phyloP scores from a whole-genome alignment of 2,329 filamentous ascomycete species.

The Colletotrichum nymphaeae region DNA sequence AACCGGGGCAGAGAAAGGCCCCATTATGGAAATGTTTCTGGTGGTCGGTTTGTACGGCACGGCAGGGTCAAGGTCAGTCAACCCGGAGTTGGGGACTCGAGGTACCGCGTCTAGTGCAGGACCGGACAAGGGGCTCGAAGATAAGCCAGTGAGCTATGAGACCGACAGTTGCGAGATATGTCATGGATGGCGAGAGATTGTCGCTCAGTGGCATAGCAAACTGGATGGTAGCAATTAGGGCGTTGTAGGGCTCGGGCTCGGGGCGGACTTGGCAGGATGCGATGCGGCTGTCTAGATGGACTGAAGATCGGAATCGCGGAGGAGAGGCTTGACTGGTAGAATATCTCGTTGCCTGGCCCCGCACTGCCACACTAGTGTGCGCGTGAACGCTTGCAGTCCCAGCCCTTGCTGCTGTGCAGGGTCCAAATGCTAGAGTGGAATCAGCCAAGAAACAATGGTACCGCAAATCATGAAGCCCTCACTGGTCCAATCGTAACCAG shows the following conservation, averaged over 20 bases:
- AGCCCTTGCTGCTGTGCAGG: conserved; percentile 29
- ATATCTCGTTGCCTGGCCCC: conserved; percentile 35
- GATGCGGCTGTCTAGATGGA: conserved; percentile 33
- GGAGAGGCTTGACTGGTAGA: conserved; percentile 32
- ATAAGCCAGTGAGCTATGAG: conserved; percentile 17
- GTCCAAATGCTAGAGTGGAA: conserved; percentile 30
- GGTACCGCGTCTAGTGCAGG: conserved; percentile 15
- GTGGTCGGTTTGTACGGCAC: conserved; percentile 28
- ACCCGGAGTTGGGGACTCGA: conserved; percentile 27
- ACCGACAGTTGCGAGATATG: conserved; percentile 17
- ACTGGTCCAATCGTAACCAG: conserved; percentile 24
- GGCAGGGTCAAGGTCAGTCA: conserved; percentile 25
- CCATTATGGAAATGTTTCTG: conserved; percentile 29
- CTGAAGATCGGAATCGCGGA: conserved; percentile 37
- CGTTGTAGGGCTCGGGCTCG: conserved; percentile 6
- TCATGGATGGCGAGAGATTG: conserved; percentile 11
- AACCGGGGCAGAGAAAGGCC: conserved; percentile 26
- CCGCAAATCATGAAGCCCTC: conserved; percentile 24
- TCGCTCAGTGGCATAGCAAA: conserved; percentile 23
- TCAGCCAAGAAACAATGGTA: conserved; percentile 31
- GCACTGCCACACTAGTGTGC: conserved; percentile 35
- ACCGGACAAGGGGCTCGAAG: conserved; percentile 19
- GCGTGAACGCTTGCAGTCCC: conserved; percentile 34
- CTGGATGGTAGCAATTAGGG: not conserved
- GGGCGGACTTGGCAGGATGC: conserved; percentile 32